Percentiles rank a stretch among this genome's conserved stretches.
Conservation (phyloP, 179 eudicot species). For the Amaranthus tricolor region DNA sequence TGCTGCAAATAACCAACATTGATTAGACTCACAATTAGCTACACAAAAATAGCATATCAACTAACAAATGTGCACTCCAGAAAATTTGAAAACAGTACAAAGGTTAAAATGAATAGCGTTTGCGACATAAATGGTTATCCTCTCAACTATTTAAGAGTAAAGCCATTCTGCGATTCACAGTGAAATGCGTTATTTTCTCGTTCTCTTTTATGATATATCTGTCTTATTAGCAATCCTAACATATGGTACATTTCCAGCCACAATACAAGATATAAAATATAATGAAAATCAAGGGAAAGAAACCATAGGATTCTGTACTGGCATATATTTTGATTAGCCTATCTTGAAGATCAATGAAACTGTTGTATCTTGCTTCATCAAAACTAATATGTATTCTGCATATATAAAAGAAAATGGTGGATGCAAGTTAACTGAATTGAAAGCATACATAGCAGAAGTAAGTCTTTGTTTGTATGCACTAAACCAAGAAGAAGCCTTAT, state of each 20-base stretch:
- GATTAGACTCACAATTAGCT: not conserved
- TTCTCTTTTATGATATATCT: not conserved
- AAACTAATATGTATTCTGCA: no score
- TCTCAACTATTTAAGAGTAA: not conserved
- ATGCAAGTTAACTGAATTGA: no score
- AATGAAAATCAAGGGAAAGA: not conserved
- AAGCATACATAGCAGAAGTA: no score
- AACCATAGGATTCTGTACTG: slow-evolving; percentile 44
- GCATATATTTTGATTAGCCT: slow-evolving; percentile 92
- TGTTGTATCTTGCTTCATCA: slow-evolving; percentile 85
- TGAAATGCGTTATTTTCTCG: not conserved
- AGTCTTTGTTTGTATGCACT: no score
- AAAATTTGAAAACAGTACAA: no score
- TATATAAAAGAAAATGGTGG: no score
- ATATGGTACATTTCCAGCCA: not conserved
- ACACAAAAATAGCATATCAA: no score
- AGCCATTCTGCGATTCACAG: not conserved
- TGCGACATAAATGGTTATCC: not conserved
- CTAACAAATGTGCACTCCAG: no score
- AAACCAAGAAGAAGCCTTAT: no score
- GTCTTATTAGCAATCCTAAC: not conserved
- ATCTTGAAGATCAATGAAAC: slow-evolving; percentile 98
- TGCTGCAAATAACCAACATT: not conserved
- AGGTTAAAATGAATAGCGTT: not conserved
- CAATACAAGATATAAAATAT: not conserved